A percentile compares a stretch with the other conserved stretches of the same genome.
phyloP scores from a whole-genome alignment of 2,329 filamentous ascomycete species.

The Colletotrichum musae region DNA sequence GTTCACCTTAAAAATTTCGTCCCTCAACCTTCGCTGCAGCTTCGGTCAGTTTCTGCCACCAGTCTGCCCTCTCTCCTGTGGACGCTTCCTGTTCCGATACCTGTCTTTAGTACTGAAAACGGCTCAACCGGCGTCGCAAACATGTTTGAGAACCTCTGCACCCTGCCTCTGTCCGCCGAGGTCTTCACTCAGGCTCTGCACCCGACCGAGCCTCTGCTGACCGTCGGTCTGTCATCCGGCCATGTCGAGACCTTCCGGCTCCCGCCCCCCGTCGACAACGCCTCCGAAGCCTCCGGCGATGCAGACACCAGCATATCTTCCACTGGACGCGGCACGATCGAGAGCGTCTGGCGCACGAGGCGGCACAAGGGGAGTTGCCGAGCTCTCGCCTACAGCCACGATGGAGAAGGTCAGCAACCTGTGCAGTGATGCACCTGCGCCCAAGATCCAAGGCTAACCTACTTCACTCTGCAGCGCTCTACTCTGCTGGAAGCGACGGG shows the following conservation, averaged over 20 bases:
- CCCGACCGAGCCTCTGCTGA: conserved; percentile 85
- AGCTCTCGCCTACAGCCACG: conserved; percentile 81
- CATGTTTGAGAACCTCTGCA: conserved; percentile 95
- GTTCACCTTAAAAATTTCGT: conserved; percentile 37
- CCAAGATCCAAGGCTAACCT: conserved; percentile 37
- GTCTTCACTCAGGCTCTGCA: conserved; percentile 92
- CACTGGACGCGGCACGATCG: conserved; percentile 81
- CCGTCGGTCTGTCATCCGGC: conserved; percentile 86
- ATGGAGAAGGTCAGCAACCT: conserved; percentile 78
- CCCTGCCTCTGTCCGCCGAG: conserved; percentile 86
- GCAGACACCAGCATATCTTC: conserved; percentile 65
- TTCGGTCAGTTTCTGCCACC: conserved; percentile 16
- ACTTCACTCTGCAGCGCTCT: conserved; percentile 60
- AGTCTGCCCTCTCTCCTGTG: neutral
- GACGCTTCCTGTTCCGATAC: neutral
- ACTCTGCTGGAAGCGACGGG: conserved; percentile 74
- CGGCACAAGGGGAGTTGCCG: conserved; percentile 96
- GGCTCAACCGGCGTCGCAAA: conserved; percentile 33
- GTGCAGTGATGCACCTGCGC: neutral
- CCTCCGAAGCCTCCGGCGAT: conserved; percentile 66
- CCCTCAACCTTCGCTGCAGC: neutral
- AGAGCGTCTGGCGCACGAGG: conserved; percentile 87
- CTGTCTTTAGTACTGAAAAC: neutral
- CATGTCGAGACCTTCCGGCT: conserved; percentile 89
- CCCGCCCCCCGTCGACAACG: conserved; percentile 65